A percentile compares a stretch with the other conserved stretches of the same genome.
Evolutionary conservation across 2,329 filamentous ascomycete genomes (phyloP).

Genomic region (Lasiodiplodia hormozganensis): DNA sequence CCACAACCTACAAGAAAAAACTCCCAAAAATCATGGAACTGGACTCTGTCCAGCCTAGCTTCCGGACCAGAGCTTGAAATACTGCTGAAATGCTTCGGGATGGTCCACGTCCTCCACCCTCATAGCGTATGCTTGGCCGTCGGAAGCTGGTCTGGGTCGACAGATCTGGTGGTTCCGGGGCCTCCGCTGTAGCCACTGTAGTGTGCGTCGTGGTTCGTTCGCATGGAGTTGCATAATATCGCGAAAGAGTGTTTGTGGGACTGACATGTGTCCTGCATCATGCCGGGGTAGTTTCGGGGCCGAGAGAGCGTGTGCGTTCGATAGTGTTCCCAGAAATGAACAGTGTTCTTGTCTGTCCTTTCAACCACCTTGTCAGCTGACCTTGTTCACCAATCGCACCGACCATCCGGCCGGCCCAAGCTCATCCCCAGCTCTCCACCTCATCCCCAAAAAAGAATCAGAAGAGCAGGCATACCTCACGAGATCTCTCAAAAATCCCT

Average conservation of each 20-base stretch:
- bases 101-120: neutral
- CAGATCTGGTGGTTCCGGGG: neutral
- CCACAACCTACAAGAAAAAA: neutral
- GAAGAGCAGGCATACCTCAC: neutral
- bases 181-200: neutral
- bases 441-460: neutral
- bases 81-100: neutral
- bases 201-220: neutral
- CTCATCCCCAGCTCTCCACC: neutral
- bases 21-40: neutral
- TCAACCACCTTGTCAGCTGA: neutral
- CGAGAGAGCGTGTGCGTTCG: neutral
- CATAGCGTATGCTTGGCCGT: neutral
- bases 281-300: neutral
- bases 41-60: neutral
- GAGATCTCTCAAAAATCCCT: neutral
- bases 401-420: neutral
- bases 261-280: constrained; percentile 7
- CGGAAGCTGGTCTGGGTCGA: neutral
- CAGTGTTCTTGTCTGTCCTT: neutral
- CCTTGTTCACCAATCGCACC: neutral
- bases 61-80: neutral
- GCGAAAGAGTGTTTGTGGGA: neutral
- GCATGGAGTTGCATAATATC: neutral
- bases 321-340: neutral